phyloP scores from a whole-genome alignment of 768 basidiomycete species.

The Vararia minispora region DNA sequence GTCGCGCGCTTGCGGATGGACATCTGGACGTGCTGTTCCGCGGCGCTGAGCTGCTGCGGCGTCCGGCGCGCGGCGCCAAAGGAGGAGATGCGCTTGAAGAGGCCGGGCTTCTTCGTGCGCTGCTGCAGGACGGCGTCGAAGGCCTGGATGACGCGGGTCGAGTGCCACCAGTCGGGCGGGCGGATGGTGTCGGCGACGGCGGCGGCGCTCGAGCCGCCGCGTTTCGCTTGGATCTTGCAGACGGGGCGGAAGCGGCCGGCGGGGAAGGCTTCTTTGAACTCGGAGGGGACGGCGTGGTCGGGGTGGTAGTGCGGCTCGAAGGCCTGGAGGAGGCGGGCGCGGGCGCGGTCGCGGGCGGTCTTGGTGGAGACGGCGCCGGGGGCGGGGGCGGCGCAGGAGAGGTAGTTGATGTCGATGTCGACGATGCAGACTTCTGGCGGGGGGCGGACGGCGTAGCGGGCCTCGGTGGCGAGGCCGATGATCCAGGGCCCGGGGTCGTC shows the following conservation, averaged over 20 bases:
- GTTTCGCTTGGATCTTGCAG: conserved; percentile 82
- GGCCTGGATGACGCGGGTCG: conserved; percentile 80
- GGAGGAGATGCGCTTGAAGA: conserved; percentile 75
- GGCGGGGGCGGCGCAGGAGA: conserved; percentile 74
- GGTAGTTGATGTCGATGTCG: conserved; percentile 59
- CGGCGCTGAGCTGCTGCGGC: conserved; percentile 61
- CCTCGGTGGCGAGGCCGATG: conserved; percentile 79
- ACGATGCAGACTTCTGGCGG: conserved; percentile 71
- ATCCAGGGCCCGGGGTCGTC: conserved; percentile 98
- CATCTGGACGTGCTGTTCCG: conserved; percentile 77
- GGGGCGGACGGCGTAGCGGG: conserved; percentile 65
- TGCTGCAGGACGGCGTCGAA: conserved; percentile 83
- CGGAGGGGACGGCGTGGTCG: conserved; percentile 80
- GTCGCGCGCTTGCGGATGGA: conserved; percentile 92
- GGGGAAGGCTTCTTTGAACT: conserved; percentile 93
- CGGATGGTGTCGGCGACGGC: conserved; percentile 86
- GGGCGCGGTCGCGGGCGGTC: conserved; percentile 72
- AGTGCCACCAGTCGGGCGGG: conserved; percentile 91
- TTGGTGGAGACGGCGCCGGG: conserved; percentile 63
- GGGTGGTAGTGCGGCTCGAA: conserved; percentile 85
- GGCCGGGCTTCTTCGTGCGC: conserved; percentile 85
- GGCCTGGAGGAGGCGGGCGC: conserved; percentile 59
- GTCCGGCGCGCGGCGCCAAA: conserved; percentile 61
- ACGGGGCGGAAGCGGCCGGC: conserved; percentile 85
- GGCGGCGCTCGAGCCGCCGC: conserved; percentile 65